These are phyloP conservation scores for Aspergillus sp. DNA, from an alignment of 2,329 filamentous ascomycete genomes.

Conservation along the genomic window DNA sequence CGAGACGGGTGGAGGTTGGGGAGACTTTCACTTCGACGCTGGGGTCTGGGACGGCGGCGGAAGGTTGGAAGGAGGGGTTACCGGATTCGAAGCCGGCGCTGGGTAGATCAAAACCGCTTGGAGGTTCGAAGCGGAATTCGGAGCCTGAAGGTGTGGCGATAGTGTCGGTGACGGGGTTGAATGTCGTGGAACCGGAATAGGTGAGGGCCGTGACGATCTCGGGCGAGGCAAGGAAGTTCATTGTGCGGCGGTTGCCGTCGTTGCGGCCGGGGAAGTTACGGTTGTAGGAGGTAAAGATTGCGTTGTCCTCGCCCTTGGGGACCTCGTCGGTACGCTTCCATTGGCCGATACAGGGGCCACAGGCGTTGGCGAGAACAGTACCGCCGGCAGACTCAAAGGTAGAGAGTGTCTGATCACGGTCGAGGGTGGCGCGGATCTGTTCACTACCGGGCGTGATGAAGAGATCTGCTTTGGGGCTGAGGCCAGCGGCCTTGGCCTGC, in stretches of 20 bases:
- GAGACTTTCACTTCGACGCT: slow-evolving; percentile 73
- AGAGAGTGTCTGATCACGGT: slow-evolving; percentile 80
- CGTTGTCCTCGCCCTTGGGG: slow-evolving; percentile 81
- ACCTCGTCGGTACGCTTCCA: slow-evolving; percentile 91
- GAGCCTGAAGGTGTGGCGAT: slow-evolving; percentile 77
- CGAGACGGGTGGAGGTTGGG: slow-evolving; percentile 85
- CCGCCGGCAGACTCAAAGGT: slow-evolving; percentile 87
- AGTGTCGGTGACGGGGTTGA: slow-evolving; percentile 91
- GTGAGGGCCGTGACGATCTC: slow-evolving; percentile 96
- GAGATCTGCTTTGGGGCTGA: slow-evolving; percentile 87
- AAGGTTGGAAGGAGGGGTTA: slow-evolving; percentile 70
- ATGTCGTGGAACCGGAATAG: slow-evolving; percentile 87
- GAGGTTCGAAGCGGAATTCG: slow-evolving; percentile 82
- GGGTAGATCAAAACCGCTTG: slow-evolving; percentile 60
- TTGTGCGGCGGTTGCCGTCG: slow-evolving; percentile 92
- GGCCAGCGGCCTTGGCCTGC: slow-evolving; percentile 82
- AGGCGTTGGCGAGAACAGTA: slow-evolving; percentile 89
- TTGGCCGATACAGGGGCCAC: slow-evolving; percentile 89
- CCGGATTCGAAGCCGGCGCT: slow-evolving; percentile 78
- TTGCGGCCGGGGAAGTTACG: slow-evolving; percentile 97
- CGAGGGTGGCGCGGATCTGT: slow-evolving; percentile 91
- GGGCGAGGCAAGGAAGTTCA: slow-evolving; percentile 98
- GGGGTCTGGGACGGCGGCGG: slow-evolving; percentile 70
- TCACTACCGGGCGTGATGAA: slow-evolving; percentile 97
- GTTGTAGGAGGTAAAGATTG: slow-evolving; percentile 97